Evolutionary conservation across 148 eudicot species (phyloP).

Genomic region (Vaccinium macrocarpon): DNA sequence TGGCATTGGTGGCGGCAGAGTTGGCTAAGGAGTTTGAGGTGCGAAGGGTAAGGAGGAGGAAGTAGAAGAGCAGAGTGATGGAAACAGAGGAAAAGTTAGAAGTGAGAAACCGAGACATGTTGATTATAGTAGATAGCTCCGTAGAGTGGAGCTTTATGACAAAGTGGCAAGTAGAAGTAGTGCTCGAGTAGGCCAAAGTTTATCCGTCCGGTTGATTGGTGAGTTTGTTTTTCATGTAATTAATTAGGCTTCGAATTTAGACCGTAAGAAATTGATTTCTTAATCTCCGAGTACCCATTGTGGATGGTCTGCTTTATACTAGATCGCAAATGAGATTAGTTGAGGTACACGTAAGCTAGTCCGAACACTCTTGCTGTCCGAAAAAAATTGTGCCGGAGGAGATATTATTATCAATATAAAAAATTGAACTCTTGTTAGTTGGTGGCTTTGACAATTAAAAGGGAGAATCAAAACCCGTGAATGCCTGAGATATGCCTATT

Average conservation of each 20-base stretch:
- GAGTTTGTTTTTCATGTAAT: too few species aligned
- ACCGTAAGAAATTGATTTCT: too few species aligned
- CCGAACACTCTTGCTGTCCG: too few species aligned
- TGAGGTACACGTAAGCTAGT: too few species aligned
- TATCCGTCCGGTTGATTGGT: too few species aligned
- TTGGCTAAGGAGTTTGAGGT: constrained; percentile 19
- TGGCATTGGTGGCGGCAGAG: neutral
- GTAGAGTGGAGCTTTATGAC: constrained; percentile 12
- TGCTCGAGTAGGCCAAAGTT: neutral
- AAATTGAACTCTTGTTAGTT: neutral
- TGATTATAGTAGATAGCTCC: neutral
- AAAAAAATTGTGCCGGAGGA: too few species aligned
- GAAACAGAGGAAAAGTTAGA: constrained; percentile 18
- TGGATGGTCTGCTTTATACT: too few species aligned
- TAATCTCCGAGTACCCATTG: too few species aligned
- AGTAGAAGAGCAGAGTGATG: constrained; percentile 14
- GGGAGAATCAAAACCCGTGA: constrained; percentile 15
- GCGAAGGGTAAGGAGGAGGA: constrained; percentile 15
- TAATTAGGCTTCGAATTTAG: too few species aligned
- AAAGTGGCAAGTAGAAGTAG: neutral
- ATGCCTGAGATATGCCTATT: neutral
- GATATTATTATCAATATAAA: neutral
- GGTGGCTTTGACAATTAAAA: neutral
- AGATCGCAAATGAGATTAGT: too few species aligned
- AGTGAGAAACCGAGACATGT: constrained; percentile 24